Base-by-base conservation (phyloP, 805 yeast genomes). In the Wickerhamomyces strasburgensis region DNA sequence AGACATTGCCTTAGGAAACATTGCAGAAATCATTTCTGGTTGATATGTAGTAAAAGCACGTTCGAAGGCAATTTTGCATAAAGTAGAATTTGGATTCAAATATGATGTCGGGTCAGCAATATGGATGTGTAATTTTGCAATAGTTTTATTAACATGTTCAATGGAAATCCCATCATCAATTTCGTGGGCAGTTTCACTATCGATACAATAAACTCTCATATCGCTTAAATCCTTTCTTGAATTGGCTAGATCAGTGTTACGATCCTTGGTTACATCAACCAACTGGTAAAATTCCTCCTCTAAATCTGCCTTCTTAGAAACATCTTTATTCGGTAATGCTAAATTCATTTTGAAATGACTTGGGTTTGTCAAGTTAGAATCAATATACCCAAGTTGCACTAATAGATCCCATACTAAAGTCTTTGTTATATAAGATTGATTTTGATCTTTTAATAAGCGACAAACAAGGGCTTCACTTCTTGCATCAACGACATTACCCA, bases 151-250 rank as follows among this genome's bases (percentile, higher is more conserved):
- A 3, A 53, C 35, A 4, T 42, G 44, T 30, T 64, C 64, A 14
- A 90, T 64, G 1, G 96, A 76, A 19, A 90, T 68, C 32, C 97
- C 98, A 60, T 90, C 98, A 58, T 90, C 98, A 41, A 93, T 83
- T 58, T 93, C 98, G 47, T 82, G 81, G 0, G 98, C 95, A 29
- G 69, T 70, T 4, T 66, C 74, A 3, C 81, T 70, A 60, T 93
- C 98, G 40, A 90, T 86, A 60, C 97, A 88, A 56, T 78, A 90
- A 2, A 88, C 78, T 0, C 74, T 70, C 10, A 71, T 51, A 31
- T 68, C 60, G 0, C 60, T 59, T 45, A 68, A 73, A 19, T 67
- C 67, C n/a, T 46, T 46, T 47, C 82, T 61, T 16, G 55, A 32
- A 3, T 36, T 34, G 0, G 56, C 48, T 3, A 48, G 33, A 27